Evolutionary conservation across 805 yeast genomes (phyloP), one percentile per base, ranked within the genome.

Genomic region (Tetrapisispora phaffii): DNA sequence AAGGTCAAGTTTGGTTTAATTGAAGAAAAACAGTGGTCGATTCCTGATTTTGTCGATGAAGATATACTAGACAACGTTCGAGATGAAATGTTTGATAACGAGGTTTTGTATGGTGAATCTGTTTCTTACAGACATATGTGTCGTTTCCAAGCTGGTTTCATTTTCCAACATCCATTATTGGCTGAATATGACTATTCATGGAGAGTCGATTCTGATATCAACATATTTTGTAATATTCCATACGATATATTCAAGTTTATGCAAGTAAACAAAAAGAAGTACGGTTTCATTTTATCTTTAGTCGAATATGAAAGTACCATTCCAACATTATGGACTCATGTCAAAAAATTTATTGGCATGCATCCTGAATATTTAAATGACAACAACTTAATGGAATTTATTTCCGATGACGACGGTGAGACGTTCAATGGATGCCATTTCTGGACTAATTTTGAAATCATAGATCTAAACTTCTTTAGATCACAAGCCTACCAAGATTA

Each of bases 381-480:
- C 36, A 65, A 80, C 59, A 78, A 80, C 53, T 67, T 80, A 51
- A 60, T 80, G 65, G 72, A 73, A 19, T 84, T 84, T 63, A 65
- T 84, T 23, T 73, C 82, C 15, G 67, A 74, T 52, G 85, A 84
- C 58, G 59, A 66, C 4, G 93, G 87, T 36, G 74, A 74, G 47
- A 63, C 75, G 0, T 85, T 80, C 63, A 85, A 84, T 57, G 58
- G 76, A 55, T 85, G 94, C 58, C 95, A 85, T 62, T 85, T 81
- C 62, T 85, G 94, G 93, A 73, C 86, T 7, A 82, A 82, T 61
- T 82, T 82, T 51, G 88, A 82, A 66, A 69, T 84, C 44, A 89
- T 83, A 1, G 82, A 81, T 49, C 69, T 84, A 57, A 80, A 79
- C 44, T 76, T 84, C 49, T 80, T 80, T 75, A 69, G 87, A 52